A percentile compares a stretch with the other conserved stretches of the same genome.
Conservation (phyloP, 208 protist genomes). For the Trypanosoma avium region DNA sequence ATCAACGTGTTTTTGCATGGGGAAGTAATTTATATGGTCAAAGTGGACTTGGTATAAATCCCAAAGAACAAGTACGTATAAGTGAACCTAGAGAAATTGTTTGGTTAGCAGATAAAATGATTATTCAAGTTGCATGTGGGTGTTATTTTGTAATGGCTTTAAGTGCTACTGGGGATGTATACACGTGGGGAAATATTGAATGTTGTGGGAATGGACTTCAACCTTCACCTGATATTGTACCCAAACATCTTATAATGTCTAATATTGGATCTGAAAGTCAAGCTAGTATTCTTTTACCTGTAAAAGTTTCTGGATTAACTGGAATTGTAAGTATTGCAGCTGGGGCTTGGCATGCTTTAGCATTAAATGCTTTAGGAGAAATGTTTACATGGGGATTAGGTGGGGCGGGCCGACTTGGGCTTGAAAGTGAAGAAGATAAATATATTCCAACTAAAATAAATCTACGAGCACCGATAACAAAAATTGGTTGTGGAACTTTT, state of each 20-base stretch:
- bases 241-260: slow-evolving; percentile 52
- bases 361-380: slow-evolving; percentile 73
- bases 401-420: slow-evolving; percentile 56
- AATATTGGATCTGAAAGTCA: slow-evolving; percentile 41
- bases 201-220: slow-evolving; percentile 77
- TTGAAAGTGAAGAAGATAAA: slow-evolving; percentile 36
- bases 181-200: slow-evolving; percentile 80
- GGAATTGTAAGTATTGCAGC: slow-evolving; percentile 68
- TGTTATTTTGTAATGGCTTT: slow-evolving; percentile 80
- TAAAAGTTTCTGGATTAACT: slow-evolving; percentile 43
- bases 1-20: slow-evolving; percentile 76
- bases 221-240: slow-evolving; percentile 40
- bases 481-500: slow-evolving; percentile 74
- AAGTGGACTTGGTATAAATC: slow-evolving; percentile 73
- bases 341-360: slow-evolving; percentile 72
- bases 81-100: slow-evolving; percentile 55
- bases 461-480: slow-evolving; percentile 47
- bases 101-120: slow-evolving; percentile 75
- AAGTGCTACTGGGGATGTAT: slow-evolving; percentile 65
- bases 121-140: slow-evolving; percentile 79
- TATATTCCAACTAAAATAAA: slow-evolving; percentile 49
- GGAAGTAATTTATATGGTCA: slow-evolving; percentile 85
- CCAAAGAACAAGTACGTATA: slow-evolving; percentile 52
- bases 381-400: slow-evolving; percentile 79
- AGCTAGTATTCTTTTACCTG: slow-evolving; percentile 54